A percentile compares a stretch with the other conserved stretches of the same genome.
Conservation (phyloP, 352 stramenopile genomes). For the Phytophthora tubulina region DNA sequence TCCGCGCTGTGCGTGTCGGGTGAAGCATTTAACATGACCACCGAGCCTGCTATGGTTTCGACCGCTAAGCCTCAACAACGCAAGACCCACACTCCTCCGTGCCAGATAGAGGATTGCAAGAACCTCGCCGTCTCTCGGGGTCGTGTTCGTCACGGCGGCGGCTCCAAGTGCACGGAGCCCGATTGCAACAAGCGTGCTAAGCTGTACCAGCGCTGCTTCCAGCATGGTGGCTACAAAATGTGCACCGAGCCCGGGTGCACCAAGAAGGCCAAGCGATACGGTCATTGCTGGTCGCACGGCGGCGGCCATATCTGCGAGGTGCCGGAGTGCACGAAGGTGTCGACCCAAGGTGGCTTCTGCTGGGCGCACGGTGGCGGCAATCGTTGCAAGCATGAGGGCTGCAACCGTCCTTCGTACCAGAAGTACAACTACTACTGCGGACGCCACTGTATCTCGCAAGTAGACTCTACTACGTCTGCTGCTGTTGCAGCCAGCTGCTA, state of each 20-base stretch:
- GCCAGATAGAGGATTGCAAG: constrained; percentile 64
- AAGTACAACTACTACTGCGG: constrained; percentile 76
- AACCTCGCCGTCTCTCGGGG: constrained; percentile 67
- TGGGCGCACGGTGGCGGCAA: constrained; percentile 79
- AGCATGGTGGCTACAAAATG: constrained; percentile 76
- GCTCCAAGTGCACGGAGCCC: constrained; percentile 54
- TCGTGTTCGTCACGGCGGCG: constrained; percentile 62
- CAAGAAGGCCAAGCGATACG: constrained; percentile 71
- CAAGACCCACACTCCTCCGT: constrained; percentile 64
- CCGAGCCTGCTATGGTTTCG: constrained; percentile 34
- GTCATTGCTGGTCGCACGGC: constrained; percentile 74
- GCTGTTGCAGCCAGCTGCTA: constrained; percentile 2
- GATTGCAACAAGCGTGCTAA: constrained; percentile 72
- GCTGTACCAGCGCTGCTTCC: constrained; percentile 75
- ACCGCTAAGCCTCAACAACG: constrained; percentile 17
- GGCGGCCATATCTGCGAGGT: constrained; percentile 69
- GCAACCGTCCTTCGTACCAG: constrained; percentile 70
- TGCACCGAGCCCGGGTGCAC: constrained; percentile 68
- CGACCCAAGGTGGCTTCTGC: constrained; percentile 73
- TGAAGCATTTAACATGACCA: constrained; percentile 25
- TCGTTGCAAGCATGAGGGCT: constrained; percentile 65
- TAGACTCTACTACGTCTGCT: neutral
- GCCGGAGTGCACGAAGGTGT: constrained; percentile 67
- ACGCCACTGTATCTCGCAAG: constrained; percentile 44
- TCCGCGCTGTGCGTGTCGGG: constrained; percentile 41